Evolutionary conservation across 805 yeast species (phyloP).

Genomic region (Candida glaebosa): DNA sequence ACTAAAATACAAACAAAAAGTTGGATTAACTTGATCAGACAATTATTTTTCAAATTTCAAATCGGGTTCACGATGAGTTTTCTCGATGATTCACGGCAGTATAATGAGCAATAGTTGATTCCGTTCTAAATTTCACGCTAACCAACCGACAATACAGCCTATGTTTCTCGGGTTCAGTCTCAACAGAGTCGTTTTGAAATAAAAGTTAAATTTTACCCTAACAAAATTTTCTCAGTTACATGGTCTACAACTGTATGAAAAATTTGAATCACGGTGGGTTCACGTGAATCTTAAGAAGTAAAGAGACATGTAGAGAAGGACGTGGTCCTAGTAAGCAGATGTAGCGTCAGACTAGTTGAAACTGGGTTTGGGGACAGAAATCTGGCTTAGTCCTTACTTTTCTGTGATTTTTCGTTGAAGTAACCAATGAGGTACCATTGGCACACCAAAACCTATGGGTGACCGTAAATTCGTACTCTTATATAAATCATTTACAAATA

Average conservation of each 20-base stretch:
- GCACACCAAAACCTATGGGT: no score
- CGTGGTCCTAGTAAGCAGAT: constrained; percentile 4
- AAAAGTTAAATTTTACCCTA: not conserved
- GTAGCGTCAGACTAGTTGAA: no score
- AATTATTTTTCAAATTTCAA: not conserved
- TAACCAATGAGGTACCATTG: no score
- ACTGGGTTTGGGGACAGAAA: no score
- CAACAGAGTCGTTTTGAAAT: not conserved
- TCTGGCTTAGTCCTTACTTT: no score
- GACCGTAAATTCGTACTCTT: no score
- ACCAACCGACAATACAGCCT: not conserved
- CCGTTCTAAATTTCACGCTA: not conserved
- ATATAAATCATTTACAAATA: no score
- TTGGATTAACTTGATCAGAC: not conserved
- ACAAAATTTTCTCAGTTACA: not conserved
- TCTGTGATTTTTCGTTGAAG: no score
- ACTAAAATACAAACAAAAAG: constrained; percentile 4
- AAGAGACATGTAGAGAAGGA: not conserved
- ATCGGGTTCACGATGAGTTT: not conserved
- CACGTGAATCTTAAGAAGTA: not conserved
- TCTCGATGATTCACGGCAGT: not conserved
- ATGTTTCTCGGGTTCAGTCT: not conserved
- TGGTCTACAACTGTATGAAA: not conserved
- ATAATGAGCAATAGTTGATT: not conserved
- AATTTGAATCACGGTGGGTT: not conserved